A percentile compares a stretch with the other conserved stretches of the same genome.
Evolutionary conservation across 2,329 filamentous ascomycete species (phyloP).

Genomic region (Orbilia blumenaviensis): DNA sequence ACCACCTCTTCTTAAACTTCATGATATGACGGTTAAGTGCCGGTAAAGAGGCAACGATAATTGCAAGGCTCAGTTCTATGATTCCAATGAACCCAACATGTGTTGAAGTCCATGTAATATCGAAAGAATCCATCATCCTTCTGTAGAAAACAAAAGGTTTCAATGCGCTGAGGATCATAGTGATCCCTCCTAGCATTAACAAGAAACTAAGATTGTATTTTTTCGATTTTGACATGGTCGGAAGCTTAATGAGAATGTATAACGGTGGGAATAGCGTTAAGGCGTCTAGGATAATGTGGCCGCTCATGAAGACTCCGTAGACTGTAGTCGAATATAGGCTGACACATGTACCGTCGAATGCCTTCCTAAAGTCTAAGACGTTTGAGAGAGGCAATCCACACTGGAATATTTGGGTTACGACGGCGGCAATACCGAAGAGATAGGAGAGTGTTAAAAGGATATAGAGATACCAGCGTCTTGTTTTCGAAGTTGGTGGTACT

Average conservation of each 20-base stretch:
- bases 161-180: constrained; percentile 31
- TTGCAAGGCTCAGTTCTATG: constrained; percentile 22
- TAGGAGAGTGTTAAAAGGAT: constrained; percentile 19
- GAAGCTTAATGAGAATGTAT: constrained; percentile 27
- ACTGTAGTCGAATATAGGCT: constrained; percentile 23
- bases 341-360: constrained; percentile 30
- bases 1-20: constrained; percentile 2
- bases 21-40: constrained; percentile 36
- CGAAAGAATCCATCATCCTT: constrained; percentile 19
- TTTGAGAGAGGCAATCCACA: constrained; percentile 27
- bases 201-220: constrained; percentile 32
- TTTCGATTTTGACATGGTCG: constrained; percentile 23
- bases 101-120: constrained; percentile 23
- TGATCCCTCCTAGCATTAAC: constrained; percentile 21
- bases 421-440: constrained; percentile 11
- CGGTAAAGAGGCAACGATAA: constrained; percentile 22
- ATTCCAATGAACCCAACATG: constrained; percentile 30
- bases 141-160: constrained; percentile 29
- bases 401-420: constrained; percentile 31
- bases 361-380: neutral
- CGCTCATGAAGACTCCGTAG: constrained; percentile 35
- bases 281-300: constrained; percentile 23
- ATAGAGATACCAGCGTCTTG: constrained; percentile 36
- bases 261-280: constrained; percentile 33
- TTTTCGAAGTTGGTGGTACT: constrained; percentile 4